Evolutionary conservation across 768 basidiomycete species (phyloP), one percentile per base, ranked within the genome.

Genomic region (Psilocybe sp.): DNA sequence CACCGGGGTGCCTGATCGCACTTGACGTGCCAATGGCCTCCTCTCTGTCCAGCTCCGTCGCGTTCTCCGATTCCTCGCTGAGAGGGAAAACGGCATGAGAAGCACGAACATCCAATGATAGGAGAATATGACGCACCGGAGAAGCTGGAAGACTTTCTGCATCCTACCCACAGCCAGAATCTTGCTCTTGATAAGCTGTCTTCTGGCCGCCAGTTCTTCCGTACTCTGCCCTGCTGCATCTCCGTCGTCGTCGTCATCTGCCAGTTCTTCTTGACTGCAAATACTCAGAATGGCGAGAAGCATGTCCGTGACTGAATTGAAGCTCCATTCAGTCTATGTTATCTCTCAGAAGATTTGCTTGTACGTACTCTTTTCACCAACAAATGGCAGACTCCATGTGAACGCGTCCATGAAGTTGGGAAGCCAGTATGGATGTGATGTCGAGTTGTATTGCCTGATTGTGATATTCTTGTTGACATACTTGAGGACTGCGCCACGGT

Each of bases 331-430:
- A 39, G 39, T 19, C 5, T 42, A 15, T 3, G 42, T 44, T 10
- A 48, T 36, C 44, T 14, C 69, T 33, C 64, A 1, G 11, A 16
- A n/a, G 45, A 40, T 46, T 16, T 4, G 35, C 65, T 19, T 33
- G 35, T 4, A 72, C 90, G 47, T 53, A 95, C 95, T 97, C 74
- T 98, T 98, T 56, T 92, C 85, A 46, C 94, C 95, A 4, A 98
- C 94, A 64, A 98, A 98, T 0, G 96, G 96, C 49, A 98, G 66
- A 77, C 89, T 92, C 96, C 95, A 98, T 10, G 94, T 96, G 64
- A 98, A 98, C 28, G 92, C 94, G 62, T 98, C 92, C 82, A 95
- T 95, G 60, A 97, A 97, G 71, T 97, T 97, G 0, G 95, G 95
- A 28, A 98, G 66, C 92, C 93, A 95, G 67, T 92, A 97, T 4